A percentile compares a stretch with the other conserved stretches of the same genome.
These are phyloP conservation scores for Rhizopogon salebrosus DNA, from an alignment of 768 basidiomycete species.

Conservation along the genomic window DNA sequence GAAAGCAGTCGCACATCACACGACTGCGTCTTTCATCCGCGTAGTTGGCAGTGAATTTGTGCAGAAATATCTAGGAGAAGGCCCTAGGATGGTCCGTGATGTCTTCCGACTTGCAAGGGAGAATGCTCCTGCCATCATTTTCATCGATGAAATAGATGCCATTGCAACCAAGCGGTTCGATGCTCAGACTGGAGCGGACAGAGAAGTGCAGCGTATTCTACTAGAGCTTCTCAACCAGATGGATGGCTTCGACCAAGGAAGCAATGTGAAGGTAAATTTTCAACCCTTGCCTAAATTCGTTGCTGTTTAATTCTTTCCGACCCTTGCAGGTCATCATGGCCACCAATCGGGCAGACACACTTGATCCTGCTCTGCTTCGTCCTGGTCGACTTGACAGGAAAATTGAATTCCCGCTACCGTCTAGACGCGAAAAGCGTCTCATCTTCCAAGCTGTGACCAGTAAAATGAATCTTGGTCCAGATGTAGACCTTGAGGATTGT, in stretches of 20 bases:
- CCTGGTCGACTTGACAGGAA: slow-evolving; percentile 97
- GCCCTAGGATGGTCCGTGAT: slow-evolving; percentile 99
- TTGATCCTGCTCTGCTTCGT: slow-evolving; percentile 95
- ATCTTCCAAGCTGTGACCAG: slow-evolving; percentile 97
- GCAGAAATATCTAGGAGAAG: slow-evolving; percentile 98
- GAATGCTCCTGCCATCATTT: slow-evolving; percentile 96
- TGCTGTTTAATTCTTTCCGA: neutral
- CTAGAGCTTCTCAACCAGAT: slow-evolving; percentile 97
- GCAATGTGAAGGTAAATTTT: slow-evolving; percentile 84
- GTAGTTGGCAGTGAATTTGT: slow-evolving; percentile 99
- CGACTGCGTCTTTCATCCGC: slow-evolving; percentile 95
- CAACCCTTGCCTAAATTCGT: neutral
- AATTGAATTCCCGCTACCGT: slow-evolving; percentile 96
- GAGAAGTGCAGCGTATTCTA: slow-evolving; percentile 97
- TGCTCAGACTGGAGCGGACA: slow-evolving; percentile 97
- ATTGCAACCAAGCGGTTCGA: slow-evolving; percentile 99
- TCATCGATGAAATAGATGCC: slow-evolving; percentile 98
- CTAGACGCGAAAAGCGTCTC: slow-evolving; percentile 88
- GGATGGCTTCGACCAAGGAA: slow-evolving; percentile 99
- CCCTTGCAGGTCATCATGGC: slow-evolving; percentile 92
- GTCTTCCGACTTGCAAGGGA: slow-evolving; percentile 97
- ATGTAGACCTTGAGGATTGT: slow-evolving; percentile 99
- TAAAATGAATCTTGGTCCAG: slow-evolving; percentile 97
- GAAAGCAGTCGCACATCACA: slow-evolving; percentile 98
- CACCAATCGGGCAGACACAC: slow-evolving; percentile 95